Percentiles rank a stretch among this genome's conserved stretches.
These are phyloP conservation scores for Emericellopsis atlantica DNA, from an alignment of 2,329 filamentous ascomycete species.

Conservation along the genomic window DNA sequence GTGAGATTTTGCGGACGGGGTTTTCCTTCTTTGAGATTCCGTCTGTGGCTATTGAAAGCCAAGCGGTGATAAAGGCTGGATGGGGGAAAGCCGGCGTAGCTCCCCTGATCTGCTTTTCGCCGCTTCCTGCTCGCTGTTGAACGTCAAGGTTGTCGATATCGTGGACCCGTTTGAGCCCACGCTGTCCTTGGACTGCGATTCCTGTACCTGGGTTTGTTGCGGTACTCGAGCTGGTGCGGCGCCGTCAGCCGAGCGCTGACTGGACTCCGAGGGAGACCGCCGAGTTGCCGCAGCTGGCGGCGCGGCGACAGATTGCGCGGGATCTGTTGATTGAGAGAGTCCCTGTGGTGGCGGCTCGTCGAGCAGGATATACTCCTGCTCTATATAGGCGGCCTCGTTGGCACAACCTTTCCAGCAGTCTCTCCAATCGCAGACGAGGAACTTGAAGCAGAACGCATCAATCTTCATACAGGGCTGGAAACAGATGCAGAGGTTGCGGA, in stretches of 20 bases:
- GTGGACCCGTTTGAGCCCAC: conserved; percentile 28
- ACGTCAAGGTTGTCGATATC: conserved; percentile 31
- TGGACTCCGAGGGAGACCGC: too few relatives aligned
- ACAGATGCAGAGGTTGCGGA: conserved; percentile 88
- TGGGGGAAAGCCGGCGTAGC: conserved; percentile 48
- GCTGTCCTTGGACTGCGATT: conserved; percentile 21
- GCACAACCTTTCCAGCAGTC: conserved; percentile 96
- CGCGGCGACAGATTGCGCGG: neutral
- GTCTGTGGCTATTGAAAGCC: conserved; percentile 1
- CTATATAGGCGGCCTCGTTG: conserved; percentile 71
- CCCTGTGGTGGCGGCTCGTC: conserved; percentile 43
- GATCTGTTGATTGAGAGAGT: conserved; percentile 10
- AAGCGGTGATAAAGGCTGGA: conserved; percentile 42
- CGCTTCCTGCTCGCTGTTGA: conserved; percentile 23
- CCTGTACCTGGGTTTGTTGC: neutral
- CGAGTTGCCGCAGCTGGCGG: too few relatives aligned
- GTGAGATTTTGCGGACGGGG: neutral
- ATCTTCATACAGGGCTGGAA: conserved; percentile 97
- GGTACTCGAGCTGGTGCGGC: neutral
- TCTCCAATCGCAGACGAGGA: conserved; percentile 88
- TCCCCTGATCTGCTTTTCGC: conserved; percentile 19
- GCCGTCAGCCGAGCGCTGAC: neutral
- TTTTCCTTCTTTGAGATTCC: neutral
- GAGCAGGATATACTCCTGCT: conserved; percentile 52
- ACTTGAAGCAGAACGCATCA: conserved; percentile 89